phyloP scores from a whole-genome alignment of 2,329 filamentous ascomycete genomes.

The Curvularia verruculosa region DNA sequence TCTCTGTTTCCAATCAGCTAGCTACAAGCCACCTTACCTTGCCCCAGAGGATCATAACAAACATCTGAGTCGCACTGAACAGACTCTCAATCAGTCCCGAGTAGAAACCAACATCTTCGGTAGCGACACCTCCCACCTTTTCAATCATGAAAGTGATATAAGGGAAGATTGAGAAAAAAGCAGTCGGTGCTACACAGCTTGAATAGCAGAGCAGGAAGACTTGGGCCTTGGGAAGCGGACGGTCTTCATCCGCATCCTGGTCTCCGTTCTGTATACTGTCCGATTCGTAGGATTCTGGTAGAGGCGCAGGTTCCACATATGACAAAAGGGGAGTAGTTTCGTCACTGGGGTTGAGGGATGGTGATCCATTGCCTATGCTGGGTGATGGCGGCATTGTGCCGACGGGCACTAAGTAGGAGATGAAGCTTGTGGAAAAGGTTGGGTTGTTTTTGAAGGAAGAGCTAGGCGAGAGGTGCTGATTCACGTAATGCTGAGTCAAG shows the following conservation, averaged over 20 bases:
- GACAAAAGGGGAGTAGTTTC: slow-evolving; percentile 42
- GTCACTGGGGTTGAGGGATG: slow-evolving; percentile 14
- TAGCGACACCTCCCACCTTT: slow-evolving; percentile 65
- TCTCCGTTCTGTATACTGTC: slow-evolving; percentile 5
- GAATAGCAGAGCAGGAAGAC: slow-evolving; percentile 76
- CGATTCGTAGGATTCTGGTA: slow-evolving; percentile 12
- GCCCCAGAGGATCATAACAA: slow-evolving; percentile 77
- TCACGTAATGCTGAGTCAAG: neutral
- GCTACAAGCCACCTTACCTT: slow-evolving; percentile 21
- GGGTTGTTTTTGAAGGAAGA: neutral
- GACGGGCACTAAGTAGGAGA: neutral
- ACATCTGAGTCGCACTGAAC: slow-evolving; percentile 76
- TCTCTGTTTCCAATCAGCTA: neutral
- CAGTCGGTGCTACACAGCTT: slow-evolving; percentile 74
- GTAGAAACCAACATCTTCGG: slow-evolving; percentile 79
- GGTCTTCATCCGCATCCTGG: slow-evolving; percentile 21
- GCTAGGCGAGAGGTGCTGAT: neutral
- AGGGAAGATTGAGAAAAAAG: slow-evolving; percentile 84
- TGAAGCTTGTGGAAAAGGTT: neutral
- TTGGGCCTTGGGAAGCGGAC: slow-evolving; percentile 55
- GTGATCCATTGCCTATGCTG: neutral
- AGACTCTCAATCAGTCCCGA: slow-evolving; percentile 73
- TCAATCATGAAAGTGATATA: slow-evolving; percentile 80
- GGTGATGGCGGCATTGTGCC: slow-evolving; percentile 7
- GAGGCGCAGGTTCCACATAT: slow-evolving; percentile 22